Evolutionary conservation across 225 moss, liverwort and hornwort species (phyloP).

Genomic region (Straminergon stramineum): DNA sequence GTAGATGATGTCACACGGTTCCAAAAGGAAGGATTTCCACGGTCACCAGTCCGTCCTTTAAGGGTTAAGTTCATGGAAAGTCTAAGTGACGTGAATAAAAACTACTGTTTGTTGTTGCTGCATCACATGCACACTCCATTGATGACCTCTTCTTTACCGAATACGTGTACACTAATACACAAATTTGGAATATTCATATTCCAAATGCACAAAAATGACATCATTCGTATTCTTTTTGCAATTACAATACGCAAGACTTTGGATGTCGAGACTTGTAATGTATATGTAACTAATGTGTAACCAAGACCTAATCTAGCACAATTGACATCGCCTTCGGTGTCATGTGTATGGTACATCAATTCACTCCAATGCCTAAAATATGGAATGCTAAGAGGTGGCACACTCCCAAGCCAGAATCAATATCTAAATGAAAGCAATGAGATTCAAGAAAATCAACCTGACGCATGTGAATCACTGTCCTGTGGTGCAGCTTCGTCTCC

Average conservation of each 20-base stretch:
- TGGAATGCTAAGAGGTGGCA: background rate
- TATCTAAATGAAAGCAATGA: background rate
- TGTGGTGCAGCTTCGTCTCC: slow-evolving; percentile 37
- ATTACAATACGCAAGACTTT: background rate
- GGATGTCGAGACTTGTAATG: background rate
- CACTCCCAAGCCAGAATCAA: background rate
- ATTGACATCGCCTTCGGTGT: background rate
- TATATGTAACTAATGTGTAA: background rate
- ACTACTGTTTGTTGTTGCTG: background rate
- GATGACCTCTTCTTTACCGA: background rate
- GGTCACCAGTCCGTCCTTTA: no score
- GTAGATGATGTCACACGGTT: no score
- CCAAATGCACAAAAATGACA: background rate
- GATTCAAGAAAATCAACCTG: background rate
- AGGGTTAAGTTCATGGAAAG: background rate
- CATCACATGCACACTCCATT: background rate
- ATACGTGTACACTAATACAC: background rate
- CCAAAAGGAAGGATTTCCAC: no score
- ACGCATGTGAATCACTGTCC: slow-evolving; percentile 12
- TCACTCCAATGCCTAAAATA: background rate
- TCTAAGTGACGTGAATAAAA: background rate
- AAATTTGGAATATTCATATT: background rate
- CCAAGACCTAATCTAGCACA: background rate
- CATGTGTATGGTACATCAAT: background rate
- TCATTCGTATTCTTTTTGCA: background rate